Base-by-base conservation (phyloP, 208 protist genomes). In the Leishmania arabica region DNA sequence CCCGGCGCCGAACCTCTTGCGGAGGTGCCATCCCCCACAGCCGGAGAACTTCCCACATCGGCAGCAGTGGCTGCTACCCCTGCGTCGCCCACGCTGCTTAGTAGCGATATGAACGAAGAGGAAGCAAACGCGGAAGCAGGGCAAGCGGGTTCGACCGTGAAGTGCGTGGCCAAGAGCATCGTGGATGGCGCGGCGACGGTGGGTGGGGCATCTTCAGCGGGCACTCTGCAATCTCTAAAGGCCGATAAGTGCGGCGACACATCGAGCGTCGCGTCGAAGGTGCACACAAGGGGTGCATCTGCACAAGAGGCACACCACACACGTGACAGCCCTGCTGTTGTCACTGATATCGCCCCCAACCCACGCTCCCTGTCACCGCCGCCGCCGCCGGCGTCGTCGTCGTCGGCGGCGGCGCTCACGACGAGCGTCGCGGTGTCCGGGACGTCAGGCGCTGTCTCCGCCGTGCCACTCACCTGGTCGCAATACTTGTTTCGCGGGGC, bases 391-490 rank as follows among this genome's bases (percentile, higher is more conserved):
- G 9, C 56, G 51, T 40, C 56, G 17, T 24, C 56, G 17, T 47
- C 24, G 40, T 62, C 40, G 74, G 0, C 34, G 34, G 34, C 34
- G 34, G 37, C 40, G 24, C 74, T n/a, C 37, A 45, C 40, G 34
- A 62, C 49, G 3, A 51, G 17, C 24, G 69, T 53, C 42, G 6
- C 13, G 71, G 54, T 49, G 54, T 19, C 2, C 37, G 62, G 70
- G 34, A 5, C 56, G 31, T 34, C 42, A 42, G 69, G 47, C 4
- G 62, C 42, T 15, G 6, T 27, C 69, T 40, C 78, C 34, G 58
- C 71, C 31, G 74, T 58, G 21, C 64, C 49, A 1, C 58, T 85
- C 15, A 85, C 82, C 11, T 85, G 82, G 82, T 85, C 82, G 21
- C 72, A 85, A 49, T 79, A 85, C 21, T 54, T 85, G 1, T 81